Evolutionary conservation across 2,329 filamentous ascomycete species (phyloP).

Genomic region (Monosporascus sp.): DNA sequence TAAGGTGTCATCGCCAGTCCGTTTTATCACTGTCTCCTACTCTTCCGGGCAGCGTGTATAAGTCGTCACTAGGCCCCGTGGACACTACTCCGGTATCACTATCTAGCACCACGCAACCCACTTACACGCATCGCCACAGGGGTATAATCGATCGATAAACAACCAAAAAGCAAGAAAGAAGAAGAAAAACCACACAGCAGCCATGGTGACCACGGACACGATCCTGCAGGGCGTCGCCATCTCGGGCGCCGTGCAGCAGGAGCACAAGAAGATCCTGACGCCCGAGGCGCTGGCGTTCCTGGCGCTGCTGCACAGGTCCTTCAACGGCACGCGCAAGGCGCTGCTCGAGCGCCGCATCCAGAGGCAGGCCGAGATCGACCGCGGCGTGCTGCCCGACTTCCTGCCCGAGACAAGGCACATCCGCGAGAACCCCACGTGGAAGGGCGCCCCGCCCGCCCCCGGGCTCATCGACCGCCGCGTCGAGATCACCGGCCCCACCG

Average conservation of each 20-base stretch:
- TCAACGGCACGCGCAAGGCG: constrained; percentile 82
- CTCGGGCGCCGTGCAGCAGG: constrained; percentile 70
- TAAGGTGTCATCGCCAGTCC: too few species aligned
- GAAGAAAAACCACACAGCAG: constrained; percentile 18
- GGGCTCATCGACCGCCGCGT: constrained; percentile 89
- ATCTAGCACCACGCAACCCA: constrained; percentile 4
- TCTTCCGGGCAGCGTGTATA: too few species aligned
- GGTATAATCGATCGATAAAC: background rate
- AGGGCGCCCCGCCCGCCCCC: constrained; percentile 82
- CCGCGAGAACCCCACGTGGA: constrained; percentile 91
- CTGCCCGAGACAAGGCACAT: constrained; percentile 93
- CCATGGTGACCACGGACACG: constrained; percentile 65
- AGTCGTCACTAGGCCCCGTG: too few species aligned
- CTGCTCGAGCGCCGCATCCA: constrained; percentile 81
- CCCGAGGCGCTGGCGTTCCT: constrained; percentile 89
- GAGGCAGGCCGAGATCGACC: constrained; percentile 90
- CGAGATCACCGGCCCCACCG: constrained; percentile 95
- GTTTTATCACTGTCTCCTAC: too few species aligned
- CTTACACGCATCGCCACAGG: constrained; percentile 9
- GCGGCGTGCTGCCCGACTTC: constrained; percentile 85
- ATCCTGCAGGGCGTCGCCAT: constrained; percentile 87
- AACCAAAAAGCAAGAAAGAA: constrained; percentile 1
- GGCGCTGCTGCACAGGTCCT: constrained; percentile 88
- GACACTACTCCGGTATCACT: background rate
- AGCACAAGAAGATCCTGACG: constrained; percentile 85